These are phyloP conservation scores for Fusarium oligoseptatum DNA, from an alignment of 2,329 filamentous ascomycete genomes.

Conservation along the genomic window DNA sequence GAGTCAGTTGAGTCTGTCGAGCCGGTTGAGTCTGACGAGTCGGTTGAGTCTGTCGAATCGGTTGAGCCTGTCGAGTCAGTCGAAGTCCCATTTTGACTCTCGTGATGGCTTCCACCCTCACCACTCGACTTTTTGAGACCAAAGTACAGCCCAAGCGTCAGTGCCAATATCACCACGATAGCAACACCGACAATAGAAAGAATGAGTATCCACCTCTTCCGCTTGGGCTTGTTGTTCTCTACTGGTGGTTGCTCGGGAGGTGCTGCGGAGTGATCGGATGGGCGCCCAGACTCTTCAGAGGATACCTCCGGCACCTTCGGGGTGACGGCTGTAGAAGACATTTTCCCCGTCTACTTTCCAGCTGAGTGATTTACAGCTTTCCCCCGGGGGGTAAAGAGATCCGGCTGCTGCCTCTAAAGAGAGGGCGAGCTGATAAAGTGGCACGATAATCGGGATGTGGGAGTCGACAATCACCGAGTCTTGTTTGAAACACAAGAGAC, in stretches of 20 bases:
- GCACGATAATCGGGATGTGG: background rate
- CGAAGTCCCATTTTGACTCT: background rate
- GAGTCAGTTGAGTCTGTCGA: background rate
- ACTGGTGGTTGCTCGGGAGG: background rate
- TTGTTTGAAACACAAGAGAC: background rate
- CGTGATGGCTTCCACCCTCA: background rate
- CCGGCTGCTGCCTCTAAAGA: constrained; percentile 4
- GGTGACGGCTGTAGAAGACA: constrained; percentile 6
- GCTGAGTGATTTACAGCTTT: background rate
- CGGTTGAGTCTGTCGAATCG: background rate
- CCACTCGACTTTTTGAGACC: constrained; percentile 39
- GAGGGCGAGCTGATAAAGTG: background rate
- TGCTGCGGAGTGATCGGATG: constrained; percentile 1
- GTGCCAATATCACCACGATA: constrained; percentile 27
- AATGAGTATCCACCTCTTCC: constrained; percentile 30
- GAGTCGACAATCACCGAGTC: background rate
- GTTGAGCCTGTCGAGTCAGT: constrained; percentile 7
- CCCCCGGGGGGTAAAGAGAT: background rate
- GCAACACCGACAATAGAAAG: constrained; percentile 5
- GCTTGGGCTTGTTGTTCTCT: constrained; percentile 18
- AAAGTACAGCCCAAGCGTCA: constrained; percentile 38
- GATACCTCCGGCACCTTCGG: constrained; percentile 12
- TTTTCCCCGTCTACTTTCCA: background rate
- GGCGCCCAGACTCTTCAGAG: constrained; percentile 24
- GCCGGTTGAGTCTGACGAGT: background rate